Percentiles rank a stretch among this genome's conserved stretches.
These are phyloP conservation scores for Entomortierella parvispora DNA, from an alignment of 192 early-diverging fungal species.

Conservation along the genomic window DNA sequence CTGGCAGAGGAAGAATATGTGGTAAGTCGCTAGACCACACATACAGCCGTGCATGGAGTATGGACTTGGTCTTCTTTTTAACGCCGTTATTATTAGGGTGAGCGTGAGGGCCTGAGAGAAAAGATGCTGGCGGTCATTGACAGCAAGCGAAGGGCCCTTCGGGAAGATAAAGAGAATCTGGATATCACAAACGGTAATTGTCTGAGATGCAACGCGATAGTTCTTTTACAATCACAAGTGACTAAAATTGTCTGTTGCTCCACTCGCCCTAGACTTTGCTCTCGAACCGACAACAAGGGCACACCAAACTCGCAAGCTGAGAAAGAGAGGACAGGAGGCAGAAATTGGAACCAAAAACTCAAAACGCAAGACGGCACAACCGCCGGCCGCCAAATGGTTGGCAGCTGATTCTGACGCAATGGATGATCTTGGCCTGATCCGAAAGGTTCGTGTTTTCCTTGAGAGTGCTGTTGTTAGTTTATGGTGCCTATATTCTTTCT, in stretches of 20 bases:
- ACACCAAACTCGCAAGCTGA: slow-evolving; percentile 31
- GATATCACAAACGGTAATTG: slow-evolving; percentile 76
- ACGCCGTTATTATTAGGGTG: slow-evolving; percentile 43
- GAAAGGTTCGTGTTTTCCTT: slow-evolving; percentile 18
- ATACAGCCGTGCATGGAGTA: no score
- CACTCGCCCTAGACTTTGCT: no score
- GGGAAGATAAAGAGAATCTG: slow-evolving; percentile 88
- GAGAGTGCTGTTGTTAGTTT: not conserved
- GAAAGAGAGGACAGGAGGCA: slow-evolving; percentile 33
- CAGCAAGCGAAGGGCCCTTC: slow-evolving; percentile 76
- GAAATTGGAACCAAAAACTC: slow-evolving; percentile 36
- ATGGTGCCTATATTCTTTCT: not conserved
- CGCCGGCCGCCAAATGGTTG: slow-evolving; percentile 29
- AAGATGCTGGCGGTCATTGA: slow-evolving; percentile 82
- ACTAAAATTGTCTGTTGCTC: no score
- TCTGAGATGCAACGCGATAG: slow-evolving; percentile 11
- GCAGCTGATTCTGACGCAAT: slow-evolving; percentile 35
- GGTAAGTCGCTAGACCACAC: slow-evolving; percentile 34
- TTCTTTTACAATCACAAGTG: no score
- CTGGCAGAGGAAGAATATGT: slow-evolving; percentile 73
- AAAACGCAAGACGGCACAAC: slow-evolving; percentile 31
- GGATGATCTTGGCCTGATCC: slow-evolving; percentile 34
- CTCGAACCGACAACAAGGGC: slow-evolving; percentile 36
- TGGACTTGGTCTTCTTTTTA: not conserved
- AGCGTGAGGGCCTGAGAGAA: slow-evolving; percentile 76